Evolutionary conservation across 2,329 filamentous ascomycete species (phyloP), one percentile per base, ranked within the genome.

Genomic region (Cordyceps javanica): DNA sequence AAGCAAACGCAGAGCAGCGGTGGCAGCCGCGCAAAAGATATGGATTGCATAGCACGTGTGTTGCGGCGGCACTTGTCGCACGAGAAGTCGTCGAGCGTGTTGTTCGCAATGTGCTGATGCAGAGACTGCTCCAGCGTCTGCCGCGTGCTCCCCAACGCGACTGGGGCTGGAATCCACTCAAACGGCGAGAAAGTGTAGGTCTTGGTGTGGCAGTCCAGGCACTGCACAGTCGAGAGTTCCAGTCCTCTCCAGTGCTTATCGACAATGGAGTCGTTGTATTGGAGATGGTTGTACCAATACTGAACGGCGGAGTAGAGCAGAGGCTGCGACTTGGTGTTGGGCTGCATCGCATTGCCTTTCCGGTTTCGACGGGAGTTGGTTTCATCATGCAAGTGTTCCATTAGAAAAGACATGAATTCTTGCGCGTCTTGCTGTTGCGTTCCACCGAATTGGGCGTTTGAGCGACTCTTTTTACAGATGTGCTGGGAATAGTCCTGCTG

Each of bases 351-450:
- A 4, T 63, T 64, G 54, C 70, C 69, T 21, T 67, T 62, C 21
- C 60, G 76, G 59, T 86, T 76, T n/a, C 77, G 74, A 14, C 70
- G 70, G 26, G 69, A 69, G 68, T 96, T 95, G 5, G 95, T 86
- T 71, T 99, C 94, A 67, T 94, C 89, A 64, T 93, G 88, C 13
- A 97, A 77, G 62, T 88, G 86, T 55, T 90, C 86, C 38, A 96
- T 79, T 26, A 97, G 71, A 67, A 95, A 96, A 46, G 86, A 85
- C 63, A 93, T 86, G 64, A 96, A 96, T 66, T 97, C 94, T 62
- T 92, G 89, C 2, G 91, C 88, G 67, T 99, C 94, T 72, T 97
- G 94, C 68, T 97, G 93, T 51, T 84, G 76, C 25, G 79, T 78
- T 41, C 90, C 87, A 14, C 87, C 89, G 75, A 91, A 94, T 7